Evolutionary conservation across 1,139 yeast species (phyloP), one percentile per base, ranked within the genome.

Genomic region (Protomyces inouyei): DNA sequence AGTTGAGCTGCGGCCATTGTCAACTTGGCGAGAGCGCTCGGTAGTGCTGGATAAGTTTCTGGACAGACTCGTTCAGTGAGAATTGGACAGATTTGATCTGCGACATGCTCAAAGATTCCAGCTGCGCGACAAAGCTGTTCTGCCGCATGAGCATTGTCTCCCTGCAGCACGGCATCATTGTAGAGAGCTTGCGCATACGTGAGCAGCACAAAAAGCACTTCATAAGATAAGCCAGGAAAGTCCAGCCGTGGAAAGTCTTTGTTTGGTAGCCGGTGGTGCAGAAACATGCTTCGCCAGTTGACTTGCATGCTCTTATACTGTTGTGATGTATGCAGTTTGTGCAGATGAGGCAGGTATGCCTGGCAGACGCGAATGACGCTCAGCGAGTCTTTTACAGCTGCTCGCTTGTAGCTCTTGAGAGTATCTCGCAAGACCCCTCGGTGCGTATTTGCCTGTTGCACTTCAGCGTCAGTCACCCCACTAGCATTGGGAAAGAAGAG

Each of bases 171-270:
- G 9, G 64, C 59, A 16, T 60, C 37, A 14, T 60, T 53, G 6
- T 57, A 60, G n/a, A 60, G 51, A 4, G 59, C 59, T 36, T 60
- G 45, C 23, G 51, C 64, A 45, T 60, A 60, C 3, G 64, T 60
- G 51, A 60, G 43, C 12, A 60, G 40, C 35, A 54, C 59, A 46
- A 60, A 60, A 8, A 37, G 28, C n/a, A 60, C 32, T 37, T 60
- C 64, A 18, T 40, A 40, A 12, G 35, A 36, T n/a, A 60, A 28
- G 1, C 64, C 64, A 3, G 45, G 14, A 18, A 60, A 37, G 8
- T 60, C 64, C 10, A 60, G 37, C 38, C 64, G 35, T 16, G 64
- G 54, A 21, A 54, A 37, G 10, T 53, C 46, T 28, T 60, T 60
- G 3, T 57, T 57, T 18, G 64, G 64, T 14, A 60, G 38, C 12